Evolutionary conservation across 169 alveolate species (phyloP), one percentile per base, ranked within the genome.

Genomic region (Theileria annulata): DNA sequence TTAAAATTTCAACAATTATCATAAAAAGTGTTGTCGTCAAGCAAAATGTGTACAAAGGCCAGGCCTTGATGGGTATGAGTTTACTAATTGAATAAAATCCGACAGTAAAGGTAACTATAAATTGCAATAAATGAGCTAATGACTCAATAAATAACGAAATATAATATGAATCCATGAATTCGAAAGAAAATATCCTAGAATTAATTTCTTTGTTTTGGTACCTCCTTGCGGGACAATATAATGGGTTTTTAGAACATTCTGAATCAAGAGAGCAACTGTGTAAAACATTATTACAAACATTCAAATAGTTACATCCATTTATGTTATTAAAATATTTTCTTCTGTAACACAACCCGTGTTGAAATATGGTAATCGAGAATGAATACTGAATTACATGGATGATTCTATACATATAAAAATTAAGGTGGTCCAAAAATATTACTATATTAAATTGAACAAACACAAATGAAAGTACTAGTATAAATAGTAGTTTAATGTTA

Each of bases 181-280:
- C 30, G 49, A 63, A 74, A 6, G 78, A 37, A 71, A 58, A 74
- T 71, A 80, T 80, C 30, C 67, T 33, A 0, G 88, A 63, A 27
- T 67, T 8, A 13, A 80, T 30, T 2, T 80, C 84, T 17, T 64
- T 73, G 37, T 75, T 80, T n/a, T 80, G 77, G 21, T 75, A 48
- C 0, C 88, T 28, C 48, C 66, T 62, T 21, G 88, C 88, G 10
- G 84, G 88, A 59, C 88, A 80, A 25, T 21, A 2, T 17, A 74
- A 51, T 21, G 88, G 88, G 56, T 80, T 80, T 6, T 48, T 17
- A 4, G 77, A 49, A 19, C 88, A 80, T 21, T 63, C 51, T 5
- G 25, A 33, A 19, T 31, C 28, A 0, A 12, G 54, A 6, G 60
- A 17, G 37, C 66, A 28, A 54, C 71, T 62, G 13, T 67, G 71